Base-by-base conservation (phyloP, 164 flowering plant genomes). In the Aristolochia fimbriata region DNA sequence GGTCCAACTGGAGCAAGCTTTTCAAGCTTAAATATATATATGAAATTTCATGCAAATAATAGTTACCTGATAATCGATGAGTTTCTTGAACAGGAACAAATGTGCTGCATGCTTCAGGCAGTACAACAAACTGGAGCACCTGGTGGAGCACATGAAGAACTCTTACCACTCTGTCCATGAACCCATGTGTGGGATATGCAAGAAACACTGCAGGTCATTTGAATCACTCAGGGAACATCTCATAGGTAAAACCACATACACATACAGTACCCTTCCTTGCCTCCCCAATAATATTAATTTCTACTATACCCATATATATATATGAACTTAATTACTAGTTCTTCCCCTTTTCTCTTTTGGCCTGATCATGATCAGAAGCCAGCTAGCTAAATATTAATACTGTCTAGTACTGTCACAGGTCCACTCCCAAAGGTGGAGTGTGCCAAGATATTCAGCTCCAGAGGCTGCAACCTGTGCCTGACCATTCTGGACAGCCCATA, bases 71-170 rank as follows among this genome's bases (percentile, higher is more conserved):
- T 17, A 19, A 21, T 43, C 13, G 0, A n/a, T n/a, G n/a, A n/a
- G 0, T 48, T 21, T 15, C 58, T 31, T 47, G 37, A 15, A 22
- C 81, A 91, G 98, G 90, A 84, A 92, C 76, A 87, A 85, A 72
- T 92, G 98, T 63, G 88, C 87, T 9, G 96, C 91, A 30, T 92
- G 98, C 79, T 92, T 65, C 70, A 80, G 87, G 61, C 96, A 92
- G 60, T 92, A 83, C 77, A 89, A 85, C 72, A 84, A 54, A 62
- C 63, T 71, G 81, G 96, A 87, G 65, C 96, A 87, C 70, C 88
- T 92, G 6, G 93, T 92, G 66, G 98, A 92, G 51, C 98, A 92
- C 78, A 87, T 87, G 90, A 85, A 80, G 63, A 68, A 47, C 13
- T 89, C 98, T 0, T 86, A 72, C 61, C 96, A 92, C 69, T 92